Evolutionary conservation across 2,329 filamentous ascomycete species (phyloP).

Genomic region (Bipolaris cookei): DNA sequence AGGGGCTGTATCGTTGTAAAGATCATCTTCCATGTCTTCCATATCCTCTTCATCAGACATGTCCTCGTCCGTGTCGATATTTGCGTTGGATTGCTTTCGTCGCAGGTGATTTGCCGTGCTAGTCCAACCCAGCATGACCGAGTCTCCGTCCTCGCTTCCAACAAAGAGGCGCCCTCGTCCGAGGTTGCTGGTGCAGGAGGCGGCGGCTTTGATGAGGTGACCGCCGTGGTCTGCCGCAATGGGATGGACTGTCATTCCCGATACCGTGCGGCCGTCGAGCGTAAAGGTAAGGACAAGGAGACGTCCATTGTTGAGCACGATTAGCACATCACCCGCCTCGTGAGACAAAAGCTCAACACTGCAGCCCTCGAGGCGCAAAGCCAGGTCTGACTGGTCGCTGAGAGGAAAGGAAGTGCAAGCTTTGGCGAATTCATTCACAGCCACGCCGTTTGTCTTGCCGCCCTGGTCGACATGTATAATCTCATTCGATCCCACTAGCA

Average conservation of each 20-base stretch:
- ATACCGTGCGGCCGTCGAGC: conserved; percentile 89
- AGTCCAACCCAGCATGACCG: conserved; percentile 80
- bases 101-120: conserved; percentile 62
- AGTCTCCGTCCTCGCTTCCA: conserved; percentile 84
- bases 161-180: conserved; percentile 76
- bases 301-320: conserved; percentile 77
- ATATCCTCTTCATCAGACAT: conserved; percentile 63
- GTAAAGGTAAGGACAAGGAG: conserved; percentile 80
- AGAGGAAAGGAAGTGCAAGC: conserved; percentile 83
- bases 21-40: conserved; percentile 63
- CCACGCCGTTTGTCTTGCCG: conserved; percentile 89
- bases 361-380: conserved; percentile 81
- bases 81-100: conserved; percentile 68
- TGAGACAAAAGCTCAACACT: conserved; percentile 76
- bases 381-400: conserved; percentile 81
- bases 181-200: conserved; percentile 73
- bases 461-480: conserved; percentile 95
- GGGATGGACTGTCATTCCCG: conserved; percentile 76
- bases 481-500: conserved; percentile 87
- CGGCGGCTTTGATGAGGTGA: conserved; percentile 63
- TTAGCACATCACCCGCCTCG: conserved; percentile 81
- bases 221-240: conserved; percentile 70
- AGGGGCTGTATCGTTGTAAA: conserved; percentile 66
- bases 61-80: conserved; percentile 59
- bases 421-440: conserved; percentile 88